Percentiles rank a stretch among this genome's conserved stretches.
These are phyloP conservation scores for Balakata baccata DNA, from an alignment of 345 rosid genomes.

Conservation along the genomic window DNA sequence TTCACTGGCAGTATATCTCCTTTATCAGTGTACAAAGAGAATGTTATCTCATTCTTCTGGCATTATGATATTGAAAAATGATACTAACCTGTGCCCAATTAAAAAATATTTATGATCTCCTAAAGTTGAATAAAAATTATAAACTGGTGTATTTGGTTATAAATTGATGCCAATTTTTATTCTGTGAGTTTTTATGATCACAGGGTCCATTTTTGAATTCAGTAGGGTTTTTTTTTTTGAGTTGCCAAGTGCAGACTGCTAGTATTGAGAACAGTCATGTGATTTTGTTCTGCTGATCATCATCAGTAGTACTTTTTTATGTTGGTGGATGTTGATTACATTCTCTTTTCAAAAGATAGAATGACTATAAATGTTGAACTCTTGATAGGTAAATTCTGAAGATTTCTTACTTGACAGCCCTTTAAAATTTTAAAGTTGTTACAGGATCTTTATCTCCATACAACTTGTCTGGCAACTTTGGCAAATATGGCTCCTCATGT, in stretches of 20 bases:
- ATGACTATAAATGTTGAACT: neutral
- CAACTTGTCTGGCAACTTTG: slow-evolving; percentile 92
- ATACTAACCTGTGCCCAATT: neutral
- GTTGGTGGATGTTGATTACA: neutral
- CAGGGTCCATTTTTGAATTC: neutral
- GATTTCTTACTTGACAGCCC: neutral
- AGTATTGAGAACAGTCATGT: neutral
- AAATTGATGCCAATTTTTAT: neutral
- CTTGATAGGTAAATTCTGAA: neutral
- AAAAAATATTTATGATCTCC: neutral
- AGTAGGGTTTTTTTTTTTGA: neutral
- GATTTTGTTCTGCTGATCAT: neutral
- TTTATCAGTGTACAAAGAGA: neutral
- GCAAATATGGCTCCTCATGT: slow-evolving; percentile 99
- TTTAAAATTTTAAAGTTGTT: slow-evolving; percentile 7
- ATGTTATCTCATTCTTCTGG: neutral
- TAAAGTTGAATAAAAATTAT: neutral
- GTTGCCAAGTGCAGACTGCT: neutral
- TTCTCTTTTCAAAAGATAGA: neutral
- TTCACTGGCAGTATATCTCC: neutral
- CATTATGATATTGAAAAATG: neutral
- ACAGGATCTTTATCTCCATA: slow-evolving; percentile 98
- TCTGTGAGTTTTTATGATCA: neutral
- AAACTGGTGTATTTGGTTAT: neutral
- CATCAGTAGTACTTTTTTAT: neutral